Conservation (phyloP, 805 yeast species). For the Barnettozyma siamensis region DNA sequence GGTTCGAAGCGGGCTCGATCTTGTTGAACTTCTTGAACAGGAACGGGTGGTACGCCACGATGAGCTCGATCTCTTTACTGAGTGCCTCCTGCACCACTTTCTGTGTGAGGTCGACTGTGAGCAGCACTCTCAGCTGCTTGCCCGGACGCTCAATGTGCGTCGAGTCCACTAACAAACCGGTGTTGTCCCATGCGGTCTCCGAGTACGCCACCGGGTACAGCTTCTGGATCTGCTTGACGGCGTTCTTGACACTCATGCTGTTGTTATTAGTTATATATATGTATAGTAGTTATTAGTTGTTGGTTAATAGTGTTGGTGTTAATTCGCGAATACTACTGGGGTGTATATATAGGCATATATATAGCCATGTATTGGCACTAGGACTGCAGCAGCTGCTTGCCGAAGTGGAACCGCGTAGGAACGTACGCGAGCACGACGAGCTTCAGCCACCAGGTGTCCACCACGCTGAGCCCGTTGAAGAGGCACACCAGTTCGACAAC, state of each 20-base stretch:
- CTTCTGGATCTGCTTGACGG: constrained; percentile 54
- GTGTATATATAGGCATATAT: too few species aligned
- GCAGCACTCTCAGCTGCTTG: constrained; percentile 33
- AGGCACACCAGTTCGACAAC: constrained; percentile 1
- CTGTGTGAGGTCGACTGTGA: constrained; percentile 82
- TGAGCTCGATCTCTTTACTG: constrained; percentile 41
- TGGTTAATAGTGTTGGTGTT: too few species aligned
- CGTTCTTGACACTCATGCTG: constrained; percentile 32
- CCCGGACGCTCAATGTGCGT: constrained; percentile 19
- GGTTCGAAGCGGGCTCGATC: constrained; percentile 51
- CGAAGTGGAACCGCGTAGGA: constrained; percentile 1
- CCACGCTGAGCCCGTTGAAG: constrained; percentile 1
- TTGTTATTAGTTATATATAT: too few species aligned
- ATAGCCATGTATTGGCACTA: too few species aligned
- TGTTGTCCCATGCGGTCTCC: constrained; percentile 90
- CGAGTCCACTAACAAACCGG: constrained; percentile 82
- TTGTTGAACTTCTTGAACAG: constrained; percentile 84
- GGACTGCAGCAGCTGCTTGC: neutral
- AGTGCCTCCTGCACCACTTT: constrained; percentile 86
- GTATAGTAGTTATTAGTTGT: too few species aligned
- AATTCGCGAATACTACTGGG: too few species aligned
- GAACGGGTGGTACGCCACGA: constrained; percentile 92
- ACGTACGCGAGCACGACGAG: neutral
- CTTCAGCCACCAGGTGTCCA: constrained; percentile 3
- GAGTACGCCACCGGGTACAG: constrained; percentile 80